phyloP scores from a whole-genome alignment of 371 early-diverging fungal genomes.

The Syncephalastrum monosporum region DNA sequence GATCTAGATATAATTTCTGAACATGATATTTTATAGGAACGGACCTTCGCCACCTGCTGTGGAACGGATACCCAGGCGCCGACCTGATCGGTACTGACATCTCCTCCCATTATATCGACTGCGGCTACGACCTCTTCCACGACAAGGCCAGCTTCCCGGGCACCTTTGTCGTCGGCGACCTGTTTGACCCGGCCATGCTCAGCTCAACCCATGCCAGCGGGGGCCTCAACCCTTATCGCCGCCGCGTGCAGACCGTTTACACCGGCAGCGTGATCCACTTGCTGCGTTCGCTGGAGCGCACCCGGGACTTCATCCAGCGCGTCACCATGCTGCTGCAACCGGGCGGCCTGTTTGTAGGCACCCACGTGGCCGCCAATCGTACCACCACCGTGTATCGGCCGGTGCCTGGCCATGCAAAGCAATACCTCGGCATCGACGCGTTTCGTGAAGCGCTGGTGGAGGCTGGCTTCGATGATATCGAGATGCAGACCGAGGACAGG shows the following conservation, averaged over 20 bases:
- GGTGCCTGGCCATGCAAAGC: conserved; percentile 19
- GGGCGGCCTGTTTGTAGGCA: conserved; percentile 36
- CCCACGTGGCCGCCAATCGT: conserved; percentile 30
- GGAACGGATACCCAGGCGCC: conserved; percentile 40
- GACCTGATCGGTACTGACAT: conserved; percentile 35
- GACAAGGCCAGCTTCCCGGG: conserved; percentile 26
- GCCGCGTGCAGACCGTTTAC: conserved; percentile 21
- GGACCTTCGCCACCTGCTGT: conserved; percentile 35
- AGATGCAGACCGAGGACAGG: conserved; percentile 17
- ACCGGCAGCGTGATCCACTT: conserved; percentile 44
- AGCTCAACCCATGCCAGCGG: background rate
- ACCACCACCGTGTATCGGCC: conserved; percentile 15
- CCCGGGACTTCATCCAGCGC: conserved; percentile 16
- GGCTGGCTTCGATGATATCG: conserved; percentile 24
- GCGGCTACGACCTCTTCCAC: conserved; percentile 34
- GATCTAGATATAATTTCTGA: background rate
- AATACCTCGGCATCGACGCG: conserved; percentile 21
- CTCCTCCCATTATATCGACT: conserved; percentile 29
- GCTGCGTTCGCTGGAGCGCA: conserved; percentile 17
- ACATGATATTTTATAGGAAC: conserved; percentile 22
- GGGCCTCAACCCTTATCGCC: conserved; percentile 1
- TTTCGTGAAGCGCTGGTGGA: conserved; percentile 17
- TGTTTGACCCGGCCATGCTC: conserved; percentile 18
- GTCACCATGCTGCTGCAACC: conserved; percentile 18
- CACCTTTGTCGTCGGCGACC: conserved; percentile 26